Conservation (phyloP, 2,329 filamentous ascomycete species). For the Metarhizium anisopliae region DNA sequence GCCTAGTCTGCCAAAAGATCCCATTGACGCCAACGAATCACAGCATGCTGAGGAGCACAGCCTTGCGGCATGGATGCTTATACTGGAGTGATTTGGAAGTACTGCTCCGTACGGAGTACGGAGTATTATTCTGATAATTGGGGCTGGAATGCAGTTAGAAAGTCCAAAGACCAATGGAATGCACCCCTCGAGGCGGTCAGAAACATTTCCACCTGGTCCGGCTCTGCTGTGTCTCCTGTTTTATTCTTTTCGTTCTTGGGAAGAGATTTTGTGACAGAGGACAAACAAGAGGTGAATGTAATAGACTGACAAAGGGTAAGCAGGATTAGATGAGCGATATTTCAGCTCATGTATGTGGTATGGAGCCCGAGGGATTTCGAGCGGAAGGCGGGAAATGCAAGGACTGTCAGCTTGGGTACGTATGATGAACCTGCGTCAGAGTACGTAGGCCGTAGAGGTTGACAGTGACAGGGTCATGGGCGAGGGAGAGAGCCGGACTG, state of each 20-base stretch:
- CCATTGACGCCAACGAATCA: background rate
- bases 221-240: background rate
- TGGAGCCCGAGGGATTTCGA: background rate
- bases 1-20: background rate
- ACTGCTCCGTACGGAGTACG: too few relatives aligned
- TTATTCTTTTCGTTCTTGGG: background rate
- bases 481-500: background rate
- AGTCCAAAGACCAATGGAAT: background rate
- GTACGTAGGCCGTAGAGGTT: background rate
- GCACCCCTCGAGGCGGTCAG: constrained; percentile 1
- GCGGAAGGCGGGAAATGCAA: constrained; percentile 1
- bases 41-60: background rate
- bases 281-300: background rate
- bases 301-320: background rate
- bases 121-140: background rate
- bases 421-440: constrained; percentile 1
- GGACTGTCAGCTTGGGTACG: constrained; percentile 2
- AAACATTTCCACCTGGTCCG: background rate
- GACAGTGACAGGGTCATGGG: background rate
- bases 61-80: background rate
- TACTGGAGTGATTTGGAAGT: background rate
- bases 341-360: constrained; percentile 3
- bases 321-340: constrained; percentile 1
- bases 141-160: background rate
- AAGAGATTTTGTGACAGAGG: background rate